Percentiles rank a stretch among this genome's conserved stretches.
Evolutionary conservation across 2,329 filamentous ascomycete species (phyloP).

Genomic region (Fusarium agapanthi): DNA sequence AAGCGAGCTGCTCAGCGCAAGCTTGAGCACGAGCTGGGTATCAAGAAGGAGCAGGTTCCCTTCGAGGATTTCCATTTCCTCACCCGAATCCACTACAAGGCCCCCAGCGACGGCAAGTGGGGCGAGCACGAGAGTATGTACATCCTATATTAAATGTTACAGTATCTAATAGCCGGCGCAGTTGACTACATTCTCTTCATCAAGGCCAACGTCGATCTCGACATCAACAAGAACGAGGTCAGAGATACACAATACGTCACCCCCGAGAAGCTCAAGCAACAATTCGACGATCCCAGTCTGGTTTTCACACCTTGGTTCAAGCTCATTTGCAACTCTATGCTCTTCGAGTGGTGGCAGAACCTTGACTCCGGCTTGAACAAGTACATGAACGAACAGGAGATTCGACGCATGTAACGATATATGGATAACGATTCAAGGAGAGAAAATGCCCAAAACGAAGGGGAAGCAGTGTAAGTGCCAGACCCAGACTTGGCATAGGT

Average conservation of each 20-base stretch:
- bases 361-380: constrained; percentile 83
- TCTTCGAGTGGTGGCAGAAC: constrained; percentile 97
- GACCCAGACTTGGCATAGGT: constrained; percentile 1
- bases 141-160: background rate
- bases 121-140: constrained; percentile 95
- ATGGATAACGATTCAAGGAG: constrained; percentile 2
- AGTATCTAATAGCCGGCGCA: constrained; percentile 48
- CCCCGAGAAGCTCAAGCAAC: constrained; percentile 80
- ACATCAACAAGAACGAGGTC: constrained; percentile 88
- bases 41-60: constrained; percentile 87
- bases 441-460: constrained; percentile 4
- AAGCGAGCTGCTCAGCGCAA: constrained; percentile 94
- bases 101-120: constrained; percentile 96
- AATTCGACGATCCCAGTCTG: constrained; percentile 82
- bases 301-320: constrained; percentile 99
- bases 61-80: constrained; percentile 92
- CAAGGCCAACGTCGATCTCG: constrained; percentile 86
- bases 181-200: constrained; percentile 99
- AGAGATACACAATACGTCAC: constrained; percentile 85
- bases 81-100: constrained; percentile 97
- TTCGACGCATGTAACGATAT: constrained; percentile 76
- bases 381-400: constrained; percentile 85
- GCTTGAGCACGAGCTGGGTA: constrained; percentile 93
- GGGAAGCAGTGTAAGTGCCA: background rate
- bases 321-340: constrained; percentile 96